These are phyloP conservation scores for Fistulifera solaris DNA, from an alignment of 108 stramenopile genomes.

Conservation along the genomic window DNA sequence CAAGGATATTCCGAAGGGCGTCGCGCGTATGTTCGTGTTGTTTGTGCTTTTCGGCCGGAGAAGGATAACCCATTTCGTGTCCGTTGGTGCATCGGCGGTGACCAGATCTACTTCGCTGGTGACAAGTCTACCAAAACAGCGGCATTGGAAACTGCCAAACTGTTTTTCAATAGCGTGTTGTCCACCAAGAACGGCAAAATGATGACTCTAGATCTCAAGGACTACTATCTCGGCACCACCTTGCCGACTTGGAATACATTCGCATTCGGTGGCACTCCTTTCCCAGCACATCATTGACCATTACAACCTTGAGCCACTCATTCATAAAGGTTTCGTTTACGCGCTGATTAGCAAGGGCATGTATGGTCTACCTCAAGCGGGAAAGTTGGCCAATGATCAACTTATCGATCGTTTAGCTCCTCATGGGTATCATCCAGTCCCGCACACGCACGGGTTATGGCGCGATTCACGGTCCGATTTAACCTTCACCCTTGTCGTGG, in stretches of 20 bases:
- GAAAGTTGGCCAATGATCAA: slow-evolving; percentile 8
- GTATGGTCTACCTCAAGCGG: slow-evolving; percentile 11
- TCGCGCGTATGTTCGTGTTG: slow-evolving; percentile 20
- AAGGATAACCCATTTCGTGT: slow-evolving; percentile 18
- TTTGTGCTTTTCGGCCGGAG: slow-evolving; percentile 17
- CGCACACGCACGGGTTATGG: slow-evolving; percentile 33
- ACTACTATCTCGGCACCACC: slow-evolving; percentile 27
- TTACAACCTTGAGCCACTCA: slow-evolving; percentile 11
- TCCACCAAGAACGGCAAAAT: slow-evolving; percentile 13
- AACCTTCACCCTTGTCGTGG: slow-evolving; percentile 39
- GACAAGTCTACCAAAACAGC: slow-evolving; percentile 19
- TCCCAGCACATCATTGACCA: slow-evolving; percentile 5
- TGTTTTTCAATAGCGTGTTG: slow-evolving; percentile 18
- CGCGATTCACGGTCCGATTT: slow-evolving; percentile 21
- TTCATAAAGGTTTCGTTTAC: slow-evolving; percentile 15
- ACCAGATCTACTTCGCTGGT: slow-evolving; percentile 19
- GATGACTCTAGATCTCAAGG: slow-evolving; percentile 19
- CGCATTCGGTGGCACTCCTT: slow-evolving; percentile 15
- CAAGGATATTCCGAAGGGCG: slow-evolving; percentile 1
- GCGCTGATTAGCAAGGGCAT: slow-evolving; percentile 16
- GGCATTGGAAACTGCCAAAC: slow-evolving; percentile 24
- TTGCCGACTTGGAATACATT: slow-evolving; percentile 29
- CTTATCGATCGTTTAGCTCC: slow-evolving; percentile 2
- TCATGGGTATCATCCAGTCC: slow-evolving; percentile 5
- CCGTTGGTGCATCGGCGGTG: slow-evolving; percentile 24